phyloP scores from a whole-genome alignment of 257 asterid species.

The Parsonsia alboflavescens region DNA sequence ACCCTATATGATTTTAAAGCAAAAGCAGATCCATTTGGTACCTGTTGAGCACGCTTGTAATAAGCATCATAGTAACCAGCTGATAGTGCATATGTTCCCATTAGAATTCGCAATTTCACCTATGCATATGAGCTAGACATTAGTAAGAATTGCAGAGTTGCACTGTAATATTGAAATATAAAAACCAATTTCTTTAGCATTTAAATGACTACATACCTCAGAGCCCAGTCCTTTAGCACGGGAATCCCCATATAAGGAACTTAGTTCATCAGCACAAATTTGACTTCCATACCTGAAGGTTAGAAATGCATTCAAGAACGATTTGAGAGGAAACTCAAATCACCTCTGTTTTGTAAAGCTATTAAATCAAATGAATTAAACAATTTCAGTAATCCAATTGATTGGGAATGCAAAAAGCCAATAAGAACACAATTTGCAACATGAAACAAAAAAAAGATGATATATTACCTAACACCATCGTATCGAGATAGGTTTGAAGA shows the following conservation, averaged over 20 bases:
- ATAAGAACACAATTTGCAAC: background rate
- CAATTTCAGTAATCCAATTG: background rate
- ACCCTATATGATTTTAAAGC: background rate
- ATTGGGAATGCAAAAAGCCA: background rate
- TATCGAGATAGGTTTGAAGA: constrained; percentile 97
- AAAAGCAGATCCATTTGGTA: constrained; percentile 13
- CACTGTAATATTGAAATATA: background rate
- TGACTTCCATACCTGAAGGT: constrained; percentile 80
- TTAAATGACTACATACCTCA: constrained; percentile 50
- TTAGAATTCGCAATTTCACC: constrained; percentile 94
- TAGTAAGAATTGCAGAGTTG: background rate
- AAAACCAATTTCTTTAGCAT: background rate
- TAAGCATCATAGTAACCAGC: constrained; percentile 98
- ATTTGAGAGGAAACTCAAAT: background rate
- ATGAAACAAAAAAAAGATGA: constrained; percentile 1
- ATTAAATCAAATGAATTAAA: background rate
- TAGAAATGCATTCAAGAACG: background rate
- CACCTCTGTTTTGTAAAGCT: background rate
- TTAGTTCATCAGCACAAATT: constrained; percentile 61
- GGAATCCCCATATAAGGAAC: constrained; percentile 73
- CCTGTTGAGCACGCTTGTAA: constrained; percentile 99
- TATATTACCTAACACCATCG: constrained; percentile 77
- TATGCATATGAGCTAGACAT: constrained; percentile 17
- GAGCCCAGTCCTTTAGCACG: constrained; percentile 94
- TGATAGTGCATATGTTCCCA: constrained; percentile 98